These are phyloP conservation scores for Apiospora saccharicola DNA, from an alignment of 2,329 filamentous ascomycete species.

Conservation along the genomic window DNA sequence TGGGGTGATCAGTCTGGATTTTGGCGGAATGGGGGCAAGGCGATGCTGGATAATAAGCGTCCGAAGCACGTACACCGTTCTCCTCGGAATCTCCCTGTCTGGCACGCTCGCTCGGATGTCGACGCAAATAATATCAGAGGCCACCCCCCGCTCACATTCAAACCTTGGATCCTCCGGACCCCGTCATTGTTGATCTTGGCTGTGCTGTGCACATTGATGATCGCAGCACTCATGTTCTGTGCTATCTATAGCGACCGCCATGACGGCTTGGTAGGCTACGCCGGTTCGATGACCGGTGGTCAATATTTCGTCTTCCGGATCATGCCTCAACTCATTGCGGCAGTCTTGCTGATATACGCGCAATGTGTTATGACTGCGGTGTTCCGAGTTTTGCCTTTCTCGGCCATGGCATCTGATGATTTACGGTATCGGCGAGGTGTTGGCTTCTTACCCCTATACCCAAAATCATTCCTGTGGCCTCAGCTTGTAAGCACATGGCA, in stretches of 20 bases:
- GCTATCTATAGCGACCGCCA: slow-evolving; percentile 71
- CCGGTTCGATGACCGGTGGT: slow-evolving; percentile 69
- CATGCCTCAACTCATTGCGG: slow-evolving; percentile 79
- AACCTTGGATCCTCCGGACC: slow-evolving; percentile 75
- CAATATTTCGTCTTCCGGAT: slow-evolving; percentile 89
- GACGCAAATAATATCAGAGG: slow-evolving; percentile 47
- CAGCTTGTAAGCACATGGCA: slow-evolving; percentile 68
- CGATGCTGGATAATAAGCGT: slow-evolving; percentile 21
- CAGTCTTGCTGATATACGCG: slow-evolving; percentile 76
- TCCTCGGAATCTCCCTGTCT: slow-evolving; percentile 41
- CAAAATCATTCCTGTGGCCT: slow-evolving; percentile 71
- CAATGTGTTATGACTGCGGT: slow-evolving; percentile 77
- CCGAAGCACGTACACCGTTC: slow-evolving; percentile 24
- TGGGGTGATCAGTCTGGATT: slow-evolving; percentile 1
- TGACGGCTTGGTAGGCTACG: slow-evolving; percentile 73
- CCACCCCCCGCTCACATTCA: slow-evolving; percentile 68
- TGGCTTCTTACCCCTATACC: slow-evolving; percentile 73
- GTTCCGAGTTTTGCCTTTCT: slow-evolving; percentile 80
- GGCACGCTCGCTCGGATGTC: slow-evolving; percentile 37
- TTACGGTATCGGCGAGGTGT: slow-evolving; percentile 67
- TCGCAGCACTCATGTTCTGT: slow-evolving; percentile 74
- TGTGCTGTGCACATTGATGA: slow-evolving; percentile 71
- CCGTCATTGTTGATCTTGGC: slow-evolving; percentile 68
- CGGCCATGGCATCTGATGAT: slow-evolving; percentile 73
- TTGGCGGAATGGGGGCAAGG: neutral